phyloP scores from a whole-genome alignment of 345 rosid species.

The Xanthoceras sorbifolium region DNA sequence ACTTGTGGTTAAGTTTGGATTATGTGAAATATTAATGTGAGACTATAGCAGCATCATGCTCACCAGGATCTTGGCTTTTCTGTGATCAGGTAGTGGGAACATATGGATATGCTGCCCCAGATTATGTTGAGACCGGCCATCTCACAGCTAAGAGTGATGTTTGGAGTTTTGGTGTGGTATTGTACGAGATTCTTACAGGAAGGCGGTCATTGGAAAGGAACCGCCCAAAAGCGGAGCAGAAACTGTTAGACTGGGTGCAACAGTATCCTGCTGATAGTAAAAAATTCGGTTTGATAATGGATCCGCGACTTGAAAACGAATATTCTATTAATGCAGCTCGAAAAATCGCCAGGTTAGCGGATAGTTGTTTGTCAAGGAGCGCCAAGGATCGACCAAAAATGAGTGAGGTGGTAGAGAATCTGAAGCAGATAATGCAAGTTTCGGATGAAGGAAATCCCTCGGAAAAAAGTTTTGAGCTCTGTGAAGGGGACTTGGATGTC shows the following conservation, averaged over 20 bases:
- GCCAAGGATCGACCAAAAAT: constrained; percentile 74
- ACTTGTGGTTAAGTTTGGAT: not conserved
- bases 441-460: constrained; percentile 26
- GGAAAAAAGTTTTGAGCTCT: constrained; percentile 16
- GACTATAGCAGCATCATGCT: not conserved
- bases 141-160: constrained; percentile 77
- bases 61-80: not conserved
- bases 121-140: constrained; percentile 81
- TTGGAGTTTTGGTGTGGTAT: constrained; percentile 87
- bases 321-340: constrained; percentile 54
- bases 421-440: constrained; percentile 53
- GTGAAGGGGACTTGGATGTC: constrained; percentile 23
- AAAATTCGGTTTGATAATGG: constrained; percentile 64
- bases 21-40: not conserved
- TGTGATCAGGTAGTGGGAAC: constrained; percentile 76
- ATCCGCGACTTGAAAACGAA: constrained; percentile 60
- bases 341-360: constrained; percentile 69
- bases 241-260: constrained; percentile 74
- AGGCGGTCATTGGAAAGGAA: constrained; percentile 72
- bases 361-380: constrained; percentile 57
- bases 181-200: constrained; percentile 80
- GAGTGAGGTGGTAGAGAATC: constrained; percentile 60
- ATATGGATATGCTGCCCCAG: constrained; percentile 91
- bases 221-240: constrained; percentile 64
- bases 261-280: constrained; percentile 63